Conservation (phyloP, 352 stramenopile species). For the Pythium angustatum region DNA sequence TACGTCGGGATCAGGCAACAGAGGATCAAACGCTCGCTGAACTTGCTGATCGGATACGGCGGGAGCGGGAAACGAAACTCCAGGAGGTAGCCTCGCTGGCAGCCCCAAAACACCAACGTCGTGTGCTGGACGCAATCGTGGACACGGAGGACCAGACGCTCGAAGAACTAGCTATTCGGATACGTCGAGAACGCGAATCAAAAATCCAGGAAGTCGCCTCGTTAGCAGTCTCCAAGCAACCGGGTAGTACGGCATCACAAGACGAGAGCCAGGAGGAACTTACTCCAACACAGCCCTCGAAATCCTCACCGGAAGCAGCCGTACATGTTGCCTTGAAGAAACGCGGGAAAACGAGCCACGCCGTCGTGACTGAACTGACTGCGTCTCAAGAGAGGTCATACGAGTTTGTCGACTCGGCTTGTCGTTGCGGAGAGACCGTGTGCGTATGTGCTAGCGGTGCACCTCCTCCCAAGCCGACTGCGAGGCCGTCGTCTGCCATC, state of each 20-base stretch:
- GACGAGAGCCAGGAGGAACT: constrained; percentile 45
- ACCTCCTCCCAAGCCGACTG: neutral
- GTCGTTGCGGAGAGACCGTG: constrained; percentile 25
- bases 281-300: constrained; percentile 46
- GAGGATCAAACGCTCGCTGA: constrained; percentile 25
- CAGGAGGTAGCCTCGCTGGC: neutral
- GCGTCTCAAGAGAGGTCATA: constrained; percentile 44
- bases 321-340: constrained; percentile 36
- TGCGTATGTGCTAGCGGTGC: constrained; percentile 24
- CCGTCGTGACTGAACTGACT: constrained; percentile 5
- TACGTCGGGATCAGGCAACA: constrained; percentile 15
- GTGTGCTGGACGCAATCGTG: too few relatives aligned
- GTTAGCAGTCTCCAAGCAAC: neutral
- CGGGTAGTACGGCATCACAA: neutral
- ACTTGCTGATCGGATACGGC: constrained; percentile 14
- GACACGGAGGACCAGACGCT: constrained; percentile 28
- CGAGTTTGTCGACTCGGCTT: constrained; percentile 36
- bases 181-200: constrained; percentile 16
- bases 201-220: constrained; percentile 3
- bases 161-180: constrained; percentile 10
- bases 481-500: constrained; percentile 37
- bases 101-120: neutral
- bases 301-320: neutral
- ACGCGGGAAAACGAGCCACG: constrained; percentile 23
- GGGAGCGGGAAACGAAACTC: constrained; percentile 12